Percentiles rank a stretch among this genome's conserved stretches.
Conservation (phyloP, 225 moss, liverwort and hornwort genomes). For the Anthoceros angustus region DNA sequence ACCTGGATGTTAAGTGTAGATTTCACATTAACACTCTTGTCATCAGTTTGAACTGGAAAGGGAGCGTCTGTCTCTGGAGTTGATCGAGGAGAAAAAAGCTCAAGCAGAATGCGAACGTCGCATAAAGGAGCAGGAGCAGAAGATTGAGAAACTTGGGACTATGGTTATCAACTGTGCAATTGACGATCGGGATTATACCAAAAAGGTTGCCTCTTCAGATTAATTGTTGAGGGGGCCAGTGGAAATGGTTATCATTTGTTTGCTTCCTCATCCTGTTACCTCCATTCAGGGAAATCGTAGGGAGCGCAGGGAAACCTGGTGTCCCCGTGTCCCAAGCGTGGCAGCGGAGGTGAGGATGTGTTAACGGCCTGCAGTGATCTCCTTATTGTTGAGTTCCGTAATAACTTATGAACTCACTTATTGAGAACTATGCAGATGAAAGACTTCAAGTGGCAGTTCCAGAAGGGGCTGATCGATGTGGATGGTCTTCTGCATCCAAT, state of each 20-base stretch:
- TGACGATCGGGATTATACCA: slow-evolving; percentile 55
- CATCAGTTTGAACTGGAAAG: slow-evolving; percentile 73
- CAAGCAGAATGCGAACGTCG: too few species aligned
- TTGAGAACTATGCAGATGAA: slow-evolving; percentile 22
- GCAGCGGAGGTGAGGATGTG: not conserved
- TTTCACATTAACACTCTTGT: not conserved
- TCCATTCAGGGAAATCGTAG: slow-evolving; percentile 27
- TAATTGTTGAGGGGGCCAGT: slow-evolving; percentile 1
- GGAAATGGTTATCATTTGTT: not conserved
- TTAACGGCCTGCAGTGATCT: not conserved
- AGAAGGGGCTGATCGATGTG: slow-evolving; percentile 18
- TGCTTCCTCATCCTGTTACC: too few species aligned
- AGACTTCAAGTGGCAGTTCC: slow-evolving; percentile 21
- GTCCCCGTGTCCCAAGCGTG: slow-evolving; percentile 34
- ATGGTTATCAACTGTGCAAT: slow-evolving; percentile 96
- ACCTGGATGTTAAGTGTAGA: not conserved
- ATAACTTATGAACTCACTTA: not conserved
- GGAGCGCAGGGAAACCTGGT: slow-evolving; percentile 93
- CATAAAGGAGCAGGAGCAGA: slow-evolving; percentile 74
- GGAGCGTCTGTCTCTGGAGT: slow-evolving; percentile 84
- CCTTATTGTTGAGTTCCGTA: not conserved
- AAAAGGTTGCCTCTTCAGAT: slow-evolving; percentile 36
- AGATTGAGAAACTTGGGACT: slow-evolving; percentile 81
- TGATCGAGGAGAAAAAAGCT: slow-evolving; percentile 67
- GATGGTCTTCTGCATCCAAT: slow-evolving; percentile 15